Percentiles rank a stretch among this genome's conserved stretches.
phyloP scores from a whole-genome alignment of 2,329 filamentous ascomycete species.

The Lizonia empirigonia region DNA sequence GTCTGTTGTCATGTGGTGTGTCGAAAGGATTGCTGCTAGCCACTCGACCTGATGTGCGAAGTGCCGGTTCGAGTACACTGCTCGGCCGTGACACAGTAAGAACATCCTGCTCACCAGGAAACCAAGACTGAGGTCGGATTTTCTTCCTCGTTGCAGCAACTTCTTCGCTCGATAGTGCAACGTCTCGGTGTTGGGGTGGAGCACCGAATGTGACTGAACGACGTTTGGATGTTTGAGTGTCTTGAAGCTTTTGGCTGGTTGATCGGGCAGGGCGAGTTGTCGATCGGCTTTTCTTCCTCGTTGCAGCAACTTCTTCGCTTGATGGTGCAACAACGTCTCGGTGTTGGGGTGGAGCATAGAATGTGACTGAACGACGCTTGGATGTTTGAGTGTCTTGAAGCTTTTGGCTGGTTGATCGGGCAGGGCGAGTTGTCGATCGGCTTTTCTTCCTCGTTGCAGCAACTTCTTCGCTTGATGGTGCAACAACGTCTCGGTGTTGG shows the following conservation, averaged over 20 bases:
- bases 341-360: neutral
- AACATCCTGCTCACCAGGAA: constrained; percentile 9
- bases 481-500: neutral
- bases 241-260: neutral
- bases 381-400: constrained; percentile 3
- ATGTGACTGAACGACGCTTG: constrained; percentile 8
- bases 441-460: neutral
- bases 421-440: constrained; percentile 9
- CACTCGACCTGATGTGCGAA: constrained; percentile 10
- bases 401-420: neutral
- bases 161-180: neutral
- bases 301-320: neutral
- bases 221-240: constrained; percentile 4
- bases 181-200: neutral
- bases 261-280: constrained; percentile 3
- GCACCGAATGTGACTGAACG: constrained; percentile 9
- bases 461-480: neutral
- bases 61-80: constrained; percentile 6
- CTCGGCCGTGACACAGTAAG: constrained; percentile 10
- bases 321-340: neutral
- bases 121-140: constrained; percentile 5
- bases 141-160: neutral
- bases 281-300: constrained; percentile 6
- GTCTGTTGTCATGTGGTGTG: neutral
- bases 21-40: constrained; percentile 10